Percentiles rank a stretch among this genome's conserved stretches.
Conservation (phyloP, 2,329 filamentous ascomycete species). For the Cladophialophora exuberans region DNA sequence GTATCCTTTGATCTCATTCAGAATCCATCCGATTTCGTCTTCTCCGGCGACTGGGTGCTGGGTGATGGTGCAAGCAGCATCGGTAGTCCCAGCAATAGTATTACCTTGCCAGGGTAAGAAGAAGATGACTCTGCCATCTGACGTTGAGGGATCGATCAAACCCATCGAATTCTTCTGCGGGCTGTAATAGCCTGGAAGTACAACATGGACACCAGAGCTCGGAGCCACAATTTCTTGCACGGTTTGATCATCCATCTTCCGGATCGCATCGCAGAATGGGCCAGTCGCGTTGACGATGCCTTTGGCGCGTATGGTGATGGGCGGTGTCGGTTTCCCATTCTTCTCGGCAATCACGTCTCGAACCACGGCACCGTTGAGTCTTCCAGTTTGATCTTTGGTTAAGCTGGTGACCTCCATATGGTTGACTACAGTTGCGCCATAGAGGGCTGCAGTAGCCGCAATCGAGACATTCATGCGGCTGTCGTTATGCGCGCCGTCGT, state of each 20-base stretch:
- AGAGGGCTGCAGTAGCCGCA: conserved; percentile 85
- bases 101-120: conserved; percentile 93
- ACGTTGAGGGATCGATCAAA: conserved; percentile 82
- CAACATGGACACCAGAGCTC: conserved; percentile 82
- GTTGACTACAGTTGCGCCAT: conserved; percentile 80
- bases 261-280: conserved; percentile 82
- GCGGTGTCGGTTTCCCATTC: conserved; percentile 63
- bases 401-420: conserved; percentile 79
- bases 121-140: conserved; percentile 88
- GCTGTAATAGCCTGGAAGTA: conserved; percentile 84
- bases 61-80: conserved; percentile 73
- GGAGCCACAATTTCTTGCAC: conserved; percentile 81
- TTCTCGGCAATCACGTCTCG: conserved; percentile 71
- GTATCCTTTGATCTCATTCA: conserved; percentile 80
- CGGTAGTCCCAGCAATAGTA: conserved; percentile 87
- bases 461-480: conserved; percentile 90
- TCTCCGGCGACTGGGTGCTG: conserved; percentile 77
- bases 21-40: conserved; percentile 84
- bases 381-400: conserved; percentile 73
- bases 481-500: conserved; percentile 90
- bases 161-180: conserved; percentile 75
- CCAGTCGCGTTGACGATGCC: conserved; percentile 88
- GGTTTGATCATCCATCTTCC: conserved; percentile 77
- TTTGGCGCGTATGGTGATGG: conserved; percentile 69
- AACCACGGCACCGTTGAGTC: conserved; percentile 72